These are phyloP conservation scores for Thelephora aurantiotincta DNA, from an alignment of 768 basidiomycete genomes.

Conservation along the genomic window DNA sequence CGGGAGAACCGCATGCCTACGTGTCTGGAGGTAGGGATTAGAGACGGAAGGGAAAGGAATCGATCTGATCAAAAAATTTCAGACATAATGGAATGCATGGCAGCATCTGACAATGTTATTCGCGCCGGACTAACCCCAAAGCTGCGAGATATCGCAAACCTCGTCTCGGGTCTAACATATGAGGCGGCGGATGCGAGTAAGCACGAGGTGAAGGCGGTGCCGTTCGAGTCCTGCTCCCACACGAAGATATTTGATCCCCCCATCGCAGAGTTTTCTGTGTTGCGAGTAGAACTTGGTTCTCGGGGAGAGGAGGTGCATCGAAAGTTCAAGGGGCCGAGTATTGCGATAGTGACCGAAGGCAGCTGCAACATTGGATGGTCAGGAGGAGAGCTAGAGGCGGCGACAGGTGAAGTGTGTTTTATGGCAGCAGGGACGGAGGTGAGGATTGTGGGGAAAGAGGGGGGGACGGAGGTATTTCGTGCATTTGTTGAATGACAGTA, in stretches of 20 bases:
- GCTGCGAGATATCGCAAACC: slow-evolving; percentile 83
- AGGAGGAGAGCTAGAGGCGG: slow-evolving; percentile 24
- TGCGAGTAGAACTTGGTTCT: slow-evolving; percentile 37
- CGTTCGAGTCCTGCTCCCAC: slow-evolving; percentile 22
- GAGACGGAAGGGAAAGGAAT: neutral
- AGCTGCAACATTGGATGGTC: slow-evolving; percentile 41
- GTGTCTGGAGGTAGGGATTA: slow-evolving; percentile 65
- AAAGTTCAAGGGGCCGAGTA: slow-evolving; percentile 69
- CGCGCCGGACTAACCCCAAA: slow-evolving; percentile 97
- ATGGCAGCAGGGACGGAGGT: slow-evolving; percentile 59
- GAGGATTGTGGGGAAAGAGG: slow-evolving; percentile 25
- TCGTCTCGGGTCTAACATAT: slow-evolving; percentile 82
- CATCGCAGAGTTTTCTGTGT: slow-evolving; percentile 84
- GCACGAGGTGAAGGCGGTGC: slow-evolving; percentile 53
- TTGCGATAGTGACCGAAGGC: slow-evolving; percentile 67
- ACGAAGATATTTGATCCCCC: slow-evolving; percentile 78
- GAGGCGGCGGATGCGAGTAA: slow-evolving; percentile 47
- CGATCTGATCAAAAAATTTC: neutral
- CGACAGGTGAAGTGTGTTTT: slow-evolving; percentile 67
- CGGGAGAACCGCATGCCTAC: slow-evolving; percentile 96
- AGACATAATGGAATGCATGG: slow-evolving; percentile 99
- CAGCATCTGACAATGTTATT: slow-evolving; percentile 97
- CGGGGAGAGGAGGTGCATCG: slow-evolving; percentile 40
- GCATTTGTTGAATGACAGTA: slow-evolving; percentile 41
- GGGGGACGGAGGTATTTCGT: slow-evolving; percentile 41